Base-by-base conservation (phyloP, 2,329 filamentous ascomycete species). In the Penicillium sp. region DNA sequence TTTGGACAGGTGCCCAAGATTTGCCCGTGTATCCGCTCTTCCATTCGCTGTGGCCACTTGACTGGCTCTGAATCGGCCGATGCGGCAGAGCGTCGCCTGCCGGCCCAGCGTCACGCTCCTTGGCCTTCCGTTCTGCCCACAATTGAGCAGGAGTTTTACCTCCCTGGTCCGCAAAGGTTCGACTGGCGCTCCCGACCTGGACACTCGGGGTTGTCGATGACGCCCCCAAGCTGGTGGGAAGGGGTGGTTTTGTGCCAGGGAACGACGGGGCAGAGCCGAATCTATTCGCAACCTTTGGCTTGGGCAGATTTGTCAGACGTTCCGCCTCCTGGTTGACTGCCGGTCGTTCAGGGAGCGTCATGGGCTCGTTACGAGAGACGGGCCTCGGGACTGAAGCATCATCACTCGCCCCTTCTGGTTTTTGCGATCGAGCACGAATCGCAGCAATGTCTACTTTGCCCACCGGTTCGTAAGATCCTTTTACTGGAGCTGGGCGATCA, bases 391-490 rank as follows among this genome's bases (percentile, higher is more conserved):
- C 72, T 42, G 79, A 76, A n/a, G 80, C 78, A 71, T 74, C 50
- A 70, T 74, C 46, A 64, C 70, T 54, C 4, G 56, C 14, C 13
- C 62, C 64, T 5, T 77, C 72, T 48, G 84, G 84, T 62, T 86
- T 89, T 75, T 95, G 90, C 6, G 92, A 89, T 75, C 86, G 89
- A 23, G 93, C 89, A 62, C 91, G 87, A 70, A 99, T 97, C 23
- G 93, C 93, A 44, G 91, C 91, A 75, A 99, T 98, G 67, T 99
- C 95, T 10, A 99, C 93, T 78, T 97, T 98, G 47, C 95, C 95
- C 21, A 98, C 82, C 2, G 95, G 95, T 75, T 98, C 90, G 71
- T 99, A 99, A 25, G 93, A 85, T 43, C 95, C 95, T 77, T 96
- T 98, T 21, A 98, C 91, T 5, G 87, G 85, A 1, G 89, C 85